Percentiles rank a stretch among this genome's conserved stretches.
phyloP scores from a whole-genome alignment of 2,329 filamentous ascomycete genomes.

The Botrytis sinoallii region DNA sequence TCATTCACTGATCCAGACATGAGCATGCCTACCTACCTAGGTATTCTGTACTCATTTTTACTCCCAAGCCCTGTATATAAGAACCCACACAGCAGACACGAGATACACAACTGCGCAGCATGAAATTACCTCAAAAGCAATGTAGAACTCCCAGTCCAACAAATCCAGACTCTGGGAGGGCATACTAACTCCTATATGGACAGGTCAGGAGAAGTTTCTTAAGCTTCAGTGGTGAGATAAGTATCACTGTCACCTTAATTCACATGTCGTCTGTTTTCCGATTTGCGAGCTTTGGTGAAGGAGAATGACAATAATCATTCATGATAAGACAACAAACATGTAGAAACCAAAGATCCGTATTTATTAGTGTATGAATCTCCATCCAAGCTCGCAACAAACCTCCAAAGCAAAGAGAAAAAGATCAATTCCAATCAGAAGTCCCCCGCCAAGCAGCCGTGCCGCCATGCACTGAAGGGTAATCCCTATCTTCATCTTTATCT shows the following conservation, averaged over 20 bases:
- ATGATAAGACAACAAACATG: not conserved
- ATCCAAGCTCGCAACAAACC: fast-evolving
- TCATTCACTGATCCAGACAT: fast-evolving
- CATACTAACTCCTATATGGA: not conserved
- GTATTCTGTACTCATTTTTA: not conserved
- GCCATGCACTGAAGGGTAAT: fast-evolving
- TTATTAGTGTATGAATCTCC: no score
- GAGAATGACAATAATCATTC: not conserved
- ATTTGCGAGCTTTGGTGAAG: fast-evolving
- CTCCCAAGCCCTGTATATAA: not conserved
- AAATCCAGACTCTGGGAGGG: not conserved
- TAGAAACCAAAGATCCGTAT: no score
- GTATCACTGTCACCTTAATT: not conserved
- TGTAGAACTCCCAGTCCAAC: no score
- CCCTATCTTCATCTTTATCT: not conserved
- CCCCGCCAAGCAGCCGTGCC: no score
- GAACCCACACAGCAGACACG: constrained; percentile 12
- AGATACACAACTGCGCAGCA: not conserved
- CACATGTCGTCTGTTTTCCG: not conserved
- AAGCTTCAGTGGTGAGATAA: not conserved
- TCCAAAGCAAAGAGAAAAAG: not conserved
- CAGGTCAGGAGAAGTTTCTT: fast-evolving
- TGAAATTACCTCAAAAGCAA: no score
- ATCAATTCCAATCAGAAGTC: not conserved
- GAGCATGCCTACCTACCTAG: fast-evolving